Percentiles rank a stretch among this genome's conserved stretches.
Evolutionary conservation across 192 early-diverging fungal genomes (phyloP).

Genomic region (Backusella mclennaniae): DNA sequence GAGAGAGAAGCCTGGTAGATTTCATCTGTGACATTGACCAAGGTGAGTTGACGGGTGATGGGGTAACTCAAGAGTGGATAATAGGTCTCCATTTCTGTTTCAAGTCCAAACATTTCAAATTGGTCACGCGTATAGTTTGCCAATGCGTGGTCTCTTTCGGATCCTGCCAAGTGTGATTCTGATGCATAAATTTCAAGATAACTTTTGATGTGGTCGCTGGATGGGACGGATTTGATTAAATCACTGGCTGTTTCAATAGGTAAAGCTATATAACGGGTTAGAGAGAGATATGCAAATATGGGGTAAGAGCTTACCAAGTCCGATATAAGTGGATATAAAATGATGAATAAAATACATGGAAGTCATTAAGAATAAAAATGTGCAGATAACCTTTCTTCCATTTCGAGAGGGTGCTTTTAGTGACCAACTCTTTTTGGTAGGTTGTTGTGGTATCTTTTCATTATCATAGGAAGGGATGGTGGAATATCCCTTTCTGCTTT

Average conservation of each 20-base stretch:
- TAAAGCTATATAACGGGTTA: not conserved
- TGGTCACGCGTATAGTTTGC: constrained; percentile 51
- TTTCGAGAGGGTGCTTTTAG: not conserved
- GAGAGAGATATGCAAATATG: not conserved
- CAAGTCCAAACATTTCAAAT: constrained; percentile 47
- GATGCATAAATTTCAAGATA: constrained; percentile 54
- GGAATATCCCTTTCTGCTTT: not conserved
- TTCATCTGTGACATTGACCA: constrained; percentile 43
- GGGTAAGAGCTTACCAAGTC: not conserved
- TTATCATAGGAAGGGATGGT: not conserved
- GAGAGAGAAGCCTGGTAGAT: constrained; percentile 48
- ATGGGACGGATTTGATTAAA: constrained; percentile 44
- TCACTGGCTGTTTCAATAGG: constrained; percentile 21
- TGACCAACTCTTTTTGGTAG: not conserved
- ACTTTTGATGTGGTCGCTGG: constrained; percentile 34
- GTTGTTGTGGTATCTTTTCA: not conserved
- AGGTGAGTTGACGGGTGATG: constrained; percentile 40
- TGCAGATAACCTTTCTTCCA: not conserved
- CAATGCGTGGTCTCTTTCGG: constrained; percentile 37
- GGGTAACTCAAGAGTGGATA: constrained; percentile 58
- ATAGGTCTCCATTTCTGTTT: constrained; percentile 54
- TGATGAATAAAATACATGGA: constrained; percentile 7
- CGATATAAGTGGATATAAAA: not conserved
- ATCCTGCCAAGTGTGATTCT: constrained; percentile 49
- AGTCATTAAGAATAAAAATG: constrained; percentile 4